A percentile compares a stretch with the other conserved stretches of the same genome.
These are phyloP conservation scores for Cytauxzoon felis DNA, from an alignment of 169 alveolate species.

Conservation along the genomic window DNA sequence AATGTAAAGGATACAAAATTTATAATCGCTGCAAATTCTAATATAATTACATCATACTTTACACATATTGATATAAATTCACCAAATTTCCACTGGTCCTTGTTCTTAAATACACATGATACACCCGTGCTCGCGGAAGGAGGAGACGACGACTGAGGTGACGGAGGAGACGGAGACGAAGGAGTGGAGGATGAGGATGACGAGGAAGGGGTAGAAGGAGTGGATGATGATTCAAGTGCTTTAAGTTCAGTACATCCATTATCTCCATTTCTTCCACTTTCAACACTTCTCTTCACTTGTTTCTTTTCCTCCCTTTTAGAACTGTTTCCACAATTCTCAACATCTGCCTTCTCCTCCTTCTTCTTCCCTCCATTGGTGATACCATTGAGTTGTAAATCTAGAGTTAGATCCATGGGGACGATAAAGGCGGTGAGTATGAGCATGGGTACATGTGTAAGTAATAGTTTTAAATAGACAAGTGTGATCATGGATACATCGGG, in stretches of 20 bases:
- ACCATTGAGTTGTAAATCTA: conserved; percentile 33
- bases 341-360: not conserved
- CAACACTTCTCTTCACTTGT: not conserved
- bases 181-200: too few relatives aligned
- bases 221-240: too few relatives aligned
- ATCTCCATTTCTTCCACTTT: not conserved
- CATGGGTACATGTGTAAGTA: conserved; percentile 48
- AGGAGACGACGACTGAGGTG: too few relatives aligned
- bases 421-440: conserved; percentile 17
- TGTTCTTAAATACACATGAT: not conserved
- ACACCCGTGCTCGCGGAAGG: too few relatives aligned
- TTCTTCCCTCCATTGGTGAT: not conserved
- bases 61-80: conserved; percentile 6
- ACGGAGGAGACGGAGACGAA: too few relatives aligned
- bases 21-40: conserved; percentile 28
- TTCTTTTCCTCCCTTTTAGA: not conserved
- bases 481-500: not conserved
- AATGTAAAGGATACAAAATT: conserved; percentile 48
- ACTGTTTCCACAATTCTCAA: too few relatives aligned
- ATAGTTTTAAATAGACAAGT: conserved; percentile 15
- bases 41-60: conserved; percentile 12
- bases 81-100: conserved; percentile 25
- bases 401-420: conserved; percentile 37
- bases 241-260: not conserved
- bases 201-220: too few relatives aligned